These are phyloP conservation scores for Blastomyces gilchristii DNA, from an alignment of 2,329 filamentous ascomycete genomes.

Conservation along the genomic window DNA sequence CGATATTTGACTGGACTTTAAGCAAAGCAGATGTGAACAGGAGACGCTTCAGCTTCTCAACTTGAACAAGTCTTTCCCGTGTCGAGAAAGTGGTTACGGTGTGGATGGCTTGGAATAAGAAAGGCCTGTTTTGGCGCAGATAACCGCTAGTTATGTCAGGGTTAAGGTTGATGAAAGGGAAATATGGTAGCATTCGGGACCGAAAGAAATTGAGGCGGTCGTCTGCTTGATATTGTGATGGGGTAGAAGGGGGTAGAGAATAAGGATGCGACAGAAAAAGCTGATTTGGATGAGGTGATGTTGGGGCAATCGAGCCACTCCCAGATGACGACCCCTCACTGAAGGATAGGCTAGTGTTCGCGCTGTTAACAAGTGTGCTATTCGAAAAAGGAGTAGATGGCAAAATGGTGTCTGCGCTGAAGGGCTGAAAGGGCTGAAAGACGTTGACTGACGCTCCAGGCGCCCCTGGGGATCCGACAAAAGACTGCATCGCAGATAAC, in stretches of 20 bases:
- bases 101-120: constrained; percentile 30
- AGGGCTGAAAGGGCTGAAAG: neutral
- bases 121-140: constrained; percentile 25
- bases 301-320: neutral
- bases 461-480: neutral
- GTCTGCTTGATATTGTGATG: constrained; percentile 13
- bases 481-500: neutral
- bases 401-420: neutral
- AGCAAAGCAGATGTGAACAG: constrained; percentile 24
- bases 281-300: neutral
- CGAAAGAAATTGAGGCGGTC: constrained; percentile 23
- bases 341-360: neutral
- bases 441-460: neutral
- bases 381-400: neutral
- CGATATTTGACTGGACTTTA: constrained; percentile 25
- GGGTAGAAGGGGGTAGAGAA: neutral
- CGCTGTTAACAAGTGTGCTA: neutral
- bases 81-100: constrained; percentile 27
- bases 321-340: neutral
- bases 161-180: constrained; percentile 28
- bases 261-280: neutral
- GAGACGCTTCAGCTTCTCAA: constrained; percentile 24
- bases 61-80: constrained; percentile 19
- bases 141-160: constrained; percentile 22
- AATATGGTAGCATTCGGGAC: constrained; percentile 27